Percentiles rank a stretch among this genome's conserved stretches.
These are phyloP conservation scores for Aureobasidium sp. DNA, from an alignment of 2,329 filamentous ascomycete species.

Conservation along the genomic window DNA sequence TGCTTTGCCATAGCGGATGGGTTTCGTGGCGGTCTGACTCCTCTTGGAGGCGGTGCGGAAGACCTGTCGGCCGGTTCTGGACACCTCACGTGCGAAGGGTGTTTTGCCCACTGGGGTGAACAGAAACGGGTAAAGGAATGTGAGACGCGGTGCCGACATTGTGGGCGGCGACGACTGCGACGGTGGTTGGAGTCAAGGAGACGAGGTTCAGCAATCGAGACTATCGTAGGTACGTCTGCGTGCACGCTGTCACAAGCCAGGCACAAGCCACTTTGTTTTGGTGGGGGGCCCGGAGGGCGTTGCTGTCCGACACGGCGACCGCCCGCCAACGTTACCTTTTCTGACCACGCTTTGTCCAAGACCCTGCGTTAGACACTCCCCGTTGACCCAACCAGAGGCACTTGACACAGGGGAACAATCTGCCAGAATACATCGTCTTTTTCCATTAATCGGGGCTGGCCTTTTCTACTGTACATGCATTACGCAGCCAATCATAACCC, in stretches of 20 bases:
- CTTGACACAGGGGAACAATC: background rate
- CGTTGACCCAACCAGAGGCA: background rate
- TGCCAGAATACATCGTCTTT: background rate
- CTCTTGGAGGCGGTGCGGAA: constrained; percentile 29
- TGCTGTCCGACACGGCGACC: background rate
- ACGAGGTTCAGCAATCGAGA: background rate
- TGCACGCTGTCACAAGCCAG: background rate
- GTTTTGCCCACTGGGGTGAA: constrained; percentile 29
- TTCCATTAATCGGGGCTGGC: background rate
- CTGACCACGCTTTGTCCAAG: background rate
- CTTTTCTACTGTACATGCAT: background rate
- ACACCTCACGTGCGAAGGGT: constrained; percentile 20
- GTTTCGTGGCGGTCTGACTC: constrained; percentile 23
- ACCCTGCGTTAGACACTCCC: background rate
- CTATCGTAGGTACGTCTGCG: background rate
- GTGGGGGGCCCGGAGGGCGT: background rate
- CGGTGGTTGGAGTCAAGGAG: background rate
- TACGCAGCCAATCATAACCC: background rate
- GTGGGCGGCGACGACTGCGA: background rate
- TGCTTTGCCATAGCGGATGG: constrained; percentile 41
- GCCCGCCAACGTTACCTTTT: background rate
- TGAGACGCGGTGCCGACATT: constrained; percentile 40
- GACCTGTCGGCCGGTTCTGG: constrained; percentile 23
- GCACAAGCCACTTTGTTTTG: background rate
- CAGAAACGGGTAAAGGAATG: constrained; percentile 42